Base-by-base conservation (phyloP, 2,329 filamentous ascomycete species). In the Stachybotrys chartarum region DNA sequence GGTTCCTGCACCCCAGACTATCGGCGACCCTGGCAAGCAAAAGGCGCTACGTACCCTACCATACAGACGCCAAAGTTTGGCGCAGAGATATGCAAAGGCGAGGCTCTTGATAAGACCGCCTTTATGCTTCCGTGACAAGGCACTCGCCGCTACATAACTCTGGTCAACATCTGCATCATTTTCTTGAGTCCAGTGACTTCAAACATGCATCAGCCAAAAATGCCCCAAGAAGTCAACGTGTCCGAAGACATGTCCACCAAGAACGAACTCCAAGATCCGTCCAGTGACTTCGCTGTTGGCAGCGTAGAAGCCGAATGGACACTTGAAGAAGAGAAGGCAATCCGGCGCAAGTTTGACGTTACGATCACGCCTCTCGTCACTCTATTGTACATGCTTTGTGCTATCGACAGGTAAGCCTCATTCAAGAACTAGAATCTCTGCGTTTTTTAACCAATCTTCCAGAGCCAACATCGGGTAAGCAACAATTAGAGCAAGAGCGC, bases 341-440 rank as follows among this genome's bases (percentile, higher is more conserved):
- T 82, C 17, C 72, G 78, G 56, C 75, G 72, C 59, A 81, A 79
- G 67, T 68, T 83, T 47, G 80, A 83, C 64, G 74, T 71, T 67
- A 75, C 78, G 58, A 72, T 78, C 30, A 73, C 82, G 17, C 79
- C 80, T 0, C 64, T 78, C 30, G 76, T 81, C 11, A 82, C 79
- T 1, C 61, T 79, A 7, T 65, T 83, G 12, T 83, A 82, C 61
- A 68, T 82, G 58, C 66, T 82, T 14, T 80, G 78, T 63, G 79
- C 54, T 8, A 55, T 55, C 16, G 54, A 55, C 50, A 55, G 54
- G 54, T 52, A 52, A 10, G 35, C 5, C 5, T 42, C 14, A 14
- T 14, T 10, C 5, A 42, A 42, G 35, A 42, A 42, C 24, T 24
- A 24, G 24, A 42, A 42, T 2, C 35, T 42, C 8, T 42, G 3